These are phyloP conservation scores for Phialophora chinensis DNA, from an alignment of 2,329 filamentous ascomycete genomes.

Conservation along the genomic window DNA sequence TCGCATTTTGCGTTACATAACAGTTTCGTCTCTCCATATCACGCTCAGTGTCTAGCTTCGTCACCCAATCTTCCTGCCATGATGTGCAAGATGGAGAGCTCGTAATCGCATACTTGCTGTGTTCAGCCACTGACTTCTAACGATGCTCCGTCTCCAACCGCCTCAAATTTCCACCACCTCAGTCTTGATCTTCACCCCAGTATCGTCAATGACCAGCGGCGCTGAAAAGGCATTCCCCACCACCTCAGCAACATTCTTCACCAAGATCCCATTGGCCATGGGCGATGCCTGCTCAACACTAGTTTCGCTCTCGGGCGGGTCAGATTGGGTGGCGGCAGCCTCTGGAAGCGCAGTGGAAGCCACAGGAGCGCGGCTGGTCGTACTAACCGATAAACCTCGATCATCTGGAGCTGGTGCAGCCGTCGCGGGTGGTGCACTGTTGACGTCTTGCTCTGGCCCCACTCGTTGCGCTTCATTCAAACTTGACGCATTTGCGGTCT, in stretches of 20 bases:
- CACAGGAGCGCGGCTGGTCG: not conserved
- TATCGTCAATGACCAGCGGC: not conserved
- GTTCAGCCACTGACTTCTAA: not conserved
- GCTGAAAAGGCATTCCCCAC: not conserved
- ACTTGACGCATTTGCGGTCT: not conserved
- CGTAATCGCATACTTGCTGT: not conserved
- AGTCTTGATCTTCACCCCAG: constrained; percentile 6
- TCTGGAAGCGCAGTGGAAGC: not conserved
- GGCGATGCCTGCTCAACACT: not conserved
- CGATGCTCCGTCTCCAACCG: not conserved
- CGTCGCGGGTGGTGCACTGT: not conserved
- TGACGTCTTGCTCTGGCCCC: not conserved
- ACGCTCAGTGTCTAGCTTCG: not conserved
- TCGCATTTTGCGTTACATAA: not conserved
- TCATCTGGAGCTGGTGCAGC: not conserved
- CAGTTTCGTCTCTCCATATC: not conserved
- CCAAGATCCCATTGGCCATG: not conserved
- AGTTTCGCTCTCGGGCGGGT: not conserved
- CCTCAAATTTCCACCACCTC: constrained; percentile 1
- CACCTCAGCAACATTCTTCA: constrained; percentile 17
- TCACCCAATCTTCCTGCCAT: not conserved
- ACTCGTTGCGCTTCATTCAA: not conserved
- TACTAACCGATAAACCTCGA: not conserved
- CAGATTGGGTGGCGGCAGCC: not conserved
- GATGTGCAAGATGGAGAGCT: not conserved